Evolutionary conservation across 73 alveolate species (phyloP).

Genomic region (Paramecium sexaurelia): DNA sequence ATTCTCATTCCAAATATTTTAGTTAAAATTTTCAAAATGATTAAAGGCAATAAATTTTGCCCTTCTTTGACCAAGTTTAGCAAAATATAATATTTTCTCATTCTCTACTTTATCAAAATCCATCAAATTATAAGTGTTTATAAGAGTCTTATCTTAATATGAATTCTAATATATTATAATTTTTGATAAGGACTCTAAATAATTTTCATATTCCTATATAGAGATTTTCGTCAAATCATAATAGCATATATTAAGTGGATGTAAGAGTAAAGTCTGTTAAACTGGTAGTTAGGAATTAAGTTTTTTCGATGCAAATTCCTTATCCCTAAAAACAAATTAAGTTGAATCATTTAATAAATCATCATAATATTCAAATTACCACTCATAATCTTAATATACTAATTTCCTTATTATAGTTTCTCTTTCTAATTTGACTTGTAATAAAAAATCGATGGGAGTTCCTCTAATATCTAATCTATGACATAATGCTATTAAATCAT

Average conservation of each 20-base stretch:
- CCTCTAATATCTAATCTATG: conserved; percentile 41
- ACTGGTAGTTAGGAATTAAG: neutral
- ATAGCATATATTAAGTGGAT: neutral
- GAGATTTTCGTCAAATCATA: neutral
- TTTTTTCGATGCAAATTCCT: neutral
- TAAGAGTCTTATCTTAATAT: neutral
- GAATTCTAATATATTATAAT: neutral
- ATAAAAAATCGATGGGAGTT: neutral
- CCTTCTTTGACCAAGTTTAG: neutral
- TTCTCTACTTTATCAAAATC: neutral
- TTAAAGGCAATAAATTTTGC: neutral
- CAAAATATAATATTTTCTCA: neutral
- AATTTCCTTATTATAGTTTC: neutral
- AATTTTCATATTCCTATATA: neutral
- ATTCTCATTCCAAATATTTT: conserved; percentile 11
- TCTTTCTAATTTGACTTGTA: conserved; percentile 12
- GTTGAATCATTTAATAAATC: neutral
- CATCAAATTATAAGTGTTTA: neutral
- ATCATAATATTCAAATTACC: neutral
- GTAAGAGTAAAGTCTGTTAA: neutral
- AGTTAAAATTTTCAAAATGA: neutral
- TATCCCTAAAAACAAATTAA: neutral
- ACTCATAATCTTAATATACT: neutral
- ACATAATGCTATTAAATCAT: neutral
- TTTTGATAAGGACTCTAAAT: neutral